Evolutionary conservation across 1,284 basidiomycete species (phyloP).

Genomic region (Ceratobasidium sp.): DNA sequence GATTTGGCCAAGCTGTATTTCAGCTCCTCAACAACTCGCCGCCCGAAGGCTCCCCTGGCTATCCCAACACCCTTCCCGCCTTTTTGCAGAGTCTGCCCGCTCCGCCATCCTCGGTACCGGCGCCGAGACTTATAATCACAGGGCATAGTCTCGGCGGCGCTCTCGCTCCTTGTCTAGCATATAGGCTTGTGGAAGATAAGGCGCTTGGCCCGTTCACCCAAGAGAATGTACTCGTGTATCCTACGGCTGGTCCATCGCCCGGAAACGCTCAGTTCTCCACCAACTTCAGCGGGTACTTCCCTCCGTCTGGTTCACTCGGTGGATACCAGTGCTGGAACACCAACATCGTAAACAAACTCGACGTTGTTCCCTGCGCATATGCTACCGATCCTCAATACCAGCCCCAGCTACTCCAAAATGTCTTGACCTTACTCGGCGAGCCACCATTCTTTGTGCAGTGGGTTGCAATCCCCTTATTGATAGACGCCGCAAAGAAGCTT

Average conservation of each 20-base stretch:
- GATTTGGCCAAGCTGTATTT: constrained; percentile 7
- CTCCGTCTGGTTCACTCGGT: not conserved
- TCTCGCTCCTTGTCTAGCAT: constrained; percentile 38
- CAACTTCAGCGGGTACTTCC: constrained; percentile 11
- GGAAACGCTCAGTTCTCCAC: constrained; percentile 29
- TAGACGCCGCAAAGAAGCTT: not conserved
- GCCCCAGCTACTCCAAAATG: not conserved
- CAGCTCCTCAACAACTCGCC: not conserved
- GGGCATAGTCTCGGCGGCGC: constrained; percentile 45
- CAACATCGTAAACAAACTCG: constrained; percentile 35
- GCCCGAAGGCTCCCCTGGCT: not conserved
- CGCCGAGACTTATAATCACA: constrained; percentile 33
- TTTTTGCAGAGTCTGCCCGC: constrained; percentile 1
- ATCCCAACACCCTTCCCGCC: constrained; percentile 1
- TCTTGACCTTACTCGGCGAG: not conserved
- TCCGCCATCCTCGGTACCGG: not conserved
- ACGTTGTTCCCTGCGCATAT: constrained; percentile 41
- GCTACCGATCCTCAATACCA: no score
- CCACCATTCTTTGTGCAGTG: not conserved
- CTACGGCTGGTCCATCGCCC: constrained; percentile 29
- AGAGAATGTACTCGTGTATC: constrained; percentile 20
- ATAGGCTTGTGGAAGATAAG: not conserved
- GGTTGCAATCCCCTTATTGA: not conserved
- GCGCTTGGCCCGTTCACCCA: not conserved
- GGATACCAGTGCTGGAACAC: constrained; percentile 42